These are phyloP conservation scores for Pisolithus thermaeus DNA, from an alignment of 1,284 basidiomycete species.

Conservation along the genomic window DNA sequence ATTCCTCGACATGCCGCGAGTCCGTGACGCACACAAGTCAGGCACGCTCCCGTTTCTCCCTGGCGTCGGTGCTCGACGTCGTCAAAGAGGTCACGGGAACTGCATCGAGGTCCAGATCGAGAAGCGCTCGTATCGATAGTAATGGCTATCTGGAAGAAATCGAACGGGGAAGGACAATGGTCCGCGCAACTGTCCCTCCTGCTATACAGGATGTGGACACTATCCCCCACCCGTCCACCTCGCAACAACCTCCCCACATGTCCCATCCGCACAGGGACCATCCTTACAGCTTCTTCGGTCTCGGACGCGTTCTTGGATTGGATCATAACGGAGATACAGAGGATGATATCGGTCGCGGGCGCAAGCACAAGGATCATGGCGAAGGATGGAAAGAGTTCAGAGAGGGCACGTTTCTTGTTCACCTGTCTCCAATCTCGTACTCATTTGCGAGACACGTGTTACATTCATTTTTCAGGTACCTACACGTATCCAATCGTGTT, in stretches of 20 bases:
- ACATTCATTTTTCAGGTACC: constrained; percentile 46
- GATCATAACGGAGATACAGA: constrained; percentile 2
- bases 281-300: constrained; percentile 13
- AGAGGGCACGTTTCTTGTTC: constrained; percentile 52
- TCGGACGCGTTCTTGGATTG: constrained; percentile 13
- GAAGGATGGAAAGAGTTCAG: constrained; percentile 90
- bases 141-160: constrained; percentile 10
- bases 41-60: constrained; percentile 32
- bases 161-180: constrained; percentile 20
- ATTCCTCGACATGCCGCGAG: neutral
- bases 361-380: constrained; percentile 32
- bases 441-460: neutral
- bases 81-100: constrained; percentile 26
- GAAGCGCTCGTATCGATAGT: neutral
- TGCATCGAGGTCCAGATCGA: constrained; percentile 8
- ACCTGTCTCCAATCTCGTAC: neutral
- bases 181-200: constrained; percentile 3
- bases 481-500: constrained; percentile 96
- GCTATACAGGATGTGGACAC: no score
- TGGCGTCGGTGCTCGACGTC: constrained; percentile 34
- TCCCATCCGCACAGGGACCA: constrained; percentile 7
- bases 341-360: constrained; percentile 1
- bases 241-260: constrained; percentile 1
- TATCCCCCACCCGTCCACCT: no score
- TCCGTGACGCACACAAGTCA: constrained; percentile 11